Conservation (phyloP, 768 basidiomycete species). For the Pleurotus eryngii region DNA sequence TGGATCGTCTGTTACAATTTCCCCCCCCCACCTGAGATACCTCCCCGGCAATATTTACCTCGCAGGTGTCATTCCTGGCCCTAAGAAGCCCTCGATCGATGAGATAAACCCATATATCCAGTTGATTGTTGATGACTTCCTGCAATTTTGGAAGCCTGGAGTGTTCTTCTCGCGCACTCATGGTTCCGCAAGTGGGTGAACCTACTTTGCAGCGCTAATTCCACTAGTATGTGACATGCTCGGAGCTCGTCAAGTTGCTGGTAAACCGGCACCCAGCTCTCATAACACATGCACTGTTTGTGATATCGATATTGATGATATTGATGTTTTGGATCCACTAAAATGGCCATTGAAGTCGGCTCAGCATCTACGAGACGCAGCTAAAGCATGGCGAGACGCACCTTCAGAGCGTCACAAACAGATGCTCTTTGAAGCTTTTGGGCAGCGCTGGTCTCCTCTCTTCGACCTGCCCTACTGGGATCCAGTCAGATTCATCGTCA, state of each 20-base stretch:
- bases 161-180: not conserved
- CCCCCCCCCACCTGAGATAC: not conserved
- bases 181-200: not conserved
- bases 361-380: constrained; percentile 12
- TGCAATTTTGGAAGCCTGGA: not conserved
- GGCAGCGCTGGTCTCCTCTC: constrained; percentile 25
- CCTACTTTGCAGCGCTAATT: too few relatives aligned
- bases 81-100: not conserved
- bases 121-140: not conserved
- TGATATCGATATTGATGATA: constrained; percentile 12
- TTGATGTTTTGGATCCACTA: constrained; percentile 13
- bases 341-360: constrained; percentile 19
- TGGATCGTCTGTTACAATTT: not conserved
- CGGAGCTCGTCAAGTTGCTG: constrained; percentile 23
- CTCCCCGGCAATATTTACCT: not conserved
- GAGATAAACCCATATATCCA: not conserved
- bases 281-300: constrained; percentile 21
- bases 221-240: constrained; percentile 23
- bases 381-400: constrained; percentile 18
- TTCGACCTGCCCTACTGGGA: constrained; percentile 38
- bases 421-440: constrained; percentile 11
- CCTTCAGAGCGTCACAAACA: constrained; percentile 11
- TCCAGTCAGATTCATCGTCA: constrained; percentile 21
- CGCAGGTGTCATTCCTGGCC: constrained; percentile 3
- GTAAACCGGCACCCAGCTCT: constrained; percentile 13